Conservation (phyloP, 148 eudicot genomes). For the Vaccinium corymbosum region DNA sequence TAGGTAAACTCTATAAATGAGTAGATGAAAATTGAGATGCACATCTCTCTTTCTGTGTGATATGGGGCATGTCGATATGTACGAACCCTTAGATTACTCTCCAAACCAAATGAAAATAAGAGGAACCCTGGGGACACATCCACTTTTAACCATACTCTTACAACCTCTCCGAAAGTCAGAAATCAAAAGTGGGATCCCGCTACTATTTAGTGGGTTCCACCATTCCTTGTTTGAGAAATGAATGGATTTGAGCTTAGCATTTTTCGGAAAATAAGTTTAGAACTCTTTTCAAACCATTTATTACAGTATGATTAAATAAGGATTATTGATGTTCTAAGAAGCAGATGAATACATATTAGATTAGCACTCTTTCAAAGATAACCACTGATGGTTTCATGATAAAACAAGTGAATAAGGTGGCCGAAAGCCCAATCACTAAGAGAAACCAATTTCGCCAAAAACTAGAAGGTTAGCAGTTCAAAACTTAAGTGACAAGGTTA, state of each 20-base stretch:
- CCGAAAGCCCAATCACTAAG: not conserved
- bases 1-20: not conserved
- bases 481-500: not conserved
- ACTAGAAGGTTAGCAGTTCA: not conserved
- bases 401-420: not conserved
- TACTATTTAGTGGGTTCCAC: not conserved
- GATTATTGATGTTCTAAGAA: not conserved
- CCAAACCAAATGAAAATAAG: not conserved
- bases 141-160: not conserved
- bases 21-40: not conserved
- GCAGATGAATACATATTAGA: not conserved
- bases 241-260: not conserved
- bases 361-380: not conserved
- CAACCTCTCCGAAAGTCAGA: not conserved
- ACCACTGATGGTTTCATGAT: not conserved
- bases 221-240: not conserved
- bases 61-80: not conserved
- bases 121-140: not conserved
- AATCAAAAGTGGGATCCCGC: not conserved
- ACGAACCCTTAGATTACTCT: not conserved
- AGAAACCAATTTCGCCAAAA: not conserved
- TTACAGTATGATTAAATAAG: not conserved
- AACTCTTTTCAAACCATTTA: not conserved
- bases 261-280: not conserved
- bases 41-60: not conserved